These are phyloP conservation scores for Rhytidiadelphus loreus DNA, from an alignment of 225 moss, liverwort and hornwort species.

Conservation along the genomic window DNA sequence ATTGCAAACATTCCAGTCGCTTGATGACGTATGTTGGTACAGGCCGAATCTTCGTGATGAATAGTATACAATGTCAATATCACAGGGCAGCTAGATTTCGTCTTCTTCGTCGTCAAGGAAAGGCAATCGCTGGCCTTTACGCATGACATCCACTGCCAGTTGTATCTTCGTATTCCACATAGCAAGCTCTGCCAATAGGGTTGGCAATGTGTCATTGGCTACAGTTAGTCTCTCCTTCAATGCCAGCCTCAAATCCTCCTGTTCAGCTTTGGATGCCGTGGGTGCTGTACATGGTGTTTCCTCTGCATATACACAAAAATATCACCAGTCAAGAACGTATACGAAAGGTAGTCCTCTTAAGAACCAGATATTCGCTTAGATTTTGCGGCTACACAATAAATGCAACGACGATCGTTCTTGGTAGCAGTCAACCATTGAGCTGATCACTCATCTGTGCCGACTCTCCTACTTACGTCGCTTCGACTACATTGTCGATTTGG, in stretches of 20 bases:
- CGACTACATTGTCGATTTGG: neutral
- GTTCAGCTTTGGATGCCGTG: neutral
- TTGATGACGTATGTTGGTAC: neutral
- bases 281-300: neutral
- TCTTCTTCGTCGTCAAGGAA: conserved; percentile 13
- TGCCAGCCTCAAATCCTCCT: conserved; percentile 9
- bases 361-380: neutral
- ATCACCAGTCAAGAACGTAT: neutral
- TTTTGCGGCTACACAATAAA: neutral
- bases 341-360: neutral
- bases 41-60: neutral
- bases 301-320: conserved; percentile 3
- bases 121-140: conserved; percentile 20
- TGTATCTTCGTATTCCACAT: conserved; percentile 40
- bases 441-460: neutral
- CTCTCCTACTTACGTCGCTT: neutral
- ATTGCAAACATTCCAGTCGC: neutral
- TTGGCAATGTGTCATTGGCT: conserved; percentile 28
- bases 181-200: conserved; percentile 17
- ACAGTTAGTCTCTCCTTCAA: conserved; percentile 24
- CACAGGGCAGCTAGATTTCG: neutral
- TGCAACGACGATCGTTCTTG: neutral
- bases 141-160: conserved; percentile 29
- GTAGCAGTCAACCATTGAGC: neutral
- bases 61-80: neutral